phyloP scores from a whole-genome alignment of 2,329 filamentous ascomycete genomes.

The Verticillium longisporum region DNA sequence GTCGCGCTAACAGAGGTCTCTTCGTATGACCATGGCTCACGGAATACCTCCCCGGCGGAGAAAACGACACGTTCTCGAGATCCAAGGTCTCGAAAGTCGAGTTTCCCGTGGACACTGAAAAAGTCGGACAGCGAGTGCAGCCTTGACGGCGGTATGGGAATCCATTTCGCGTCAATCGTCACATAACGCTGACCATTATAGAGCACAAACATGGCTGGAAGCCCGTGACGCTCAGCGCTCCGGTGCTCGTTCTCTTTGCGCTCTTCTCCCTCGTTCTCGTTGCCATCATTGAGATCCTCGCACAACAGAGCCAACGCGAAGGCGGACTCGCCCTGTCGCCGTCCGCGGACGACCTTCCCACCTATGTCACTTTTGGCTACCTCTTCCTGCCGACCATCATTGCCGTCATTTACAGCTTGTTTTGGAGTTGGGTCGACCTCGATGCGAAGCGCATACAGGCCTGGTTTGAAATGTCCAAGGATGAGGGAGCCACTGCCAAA shows the following conservation, averaged over 20 bases:
- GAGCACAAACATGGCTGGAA: constrained; percentile 23
- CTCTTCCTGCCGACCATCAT: constrained; percentile 46
- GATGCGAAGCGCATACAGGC: constrained; percentile 54
- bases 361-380: constrained; percentile 29
- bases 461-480: constrained; percentile 48
- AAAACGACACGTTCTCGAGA: not conserved
- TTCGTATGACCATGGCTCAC: not conserved
- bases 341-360: constrained; percentile 23
- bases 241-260: constrained; percentile 23
- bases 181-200: not conserved
- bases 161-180: not conserved
- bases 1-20: not conserved
- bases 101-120: not conserved
- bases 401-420: constrained; percentile 46
- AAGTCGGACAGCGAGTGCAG: not conserved
- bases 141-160: not conserved
- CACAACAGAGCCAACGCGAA: constrained; percentile 27
- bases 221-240: too few relatives aligned
- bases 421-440: constrained; percentile 55
- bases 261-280: constrained; percentile 30
- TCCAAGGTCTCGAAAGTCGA: not conserved
- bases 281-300: constrained; percentile 33
- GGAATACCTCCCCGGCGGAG: not conserved
- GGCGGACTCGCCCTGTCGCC: constrained; percentile 30
- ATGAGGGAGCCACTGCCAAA: constrained; percentile 30